Conservation (phyloP, 805 yeast species). For the Alloascoidea africana region DNA sequence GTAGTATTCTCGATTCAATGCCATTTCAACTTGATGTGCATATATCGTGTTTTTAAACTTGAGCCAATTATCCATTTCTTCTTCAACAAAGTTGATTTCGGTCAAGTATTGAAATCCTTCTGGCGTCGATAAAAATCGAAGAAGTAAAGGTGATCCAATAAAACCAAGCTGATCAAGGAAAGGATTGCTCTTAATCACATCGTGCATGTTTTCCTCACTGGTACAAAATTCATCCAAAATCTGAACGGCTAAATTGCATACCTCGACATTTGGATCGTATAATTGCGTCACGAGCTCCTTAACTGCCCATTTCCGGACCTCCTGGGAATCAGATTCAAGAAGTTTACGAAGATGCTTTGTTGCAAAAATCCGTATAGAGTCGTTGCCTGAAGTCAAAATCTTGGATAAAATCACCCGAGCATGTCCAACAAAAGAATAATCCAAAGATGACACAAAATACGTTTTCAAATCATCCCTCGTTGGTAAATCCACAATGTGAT, state of each 20-base stretch:
- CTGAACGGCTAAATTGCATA: conserved; percentile 40
- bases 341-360: conserved; percentile 35
- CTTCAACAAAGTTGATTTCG: conserved; percentile 41
- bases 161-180: conserved; percentile 36
- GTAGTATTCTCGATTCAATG: background rate
- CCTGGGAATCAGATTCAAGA: conserved; percentile 12
- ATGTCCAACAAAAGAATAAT: conserved; percentile 46
- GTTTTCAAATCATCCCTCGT: conserved; percentile 41
- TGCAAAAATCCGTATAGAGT: conserved; percentile 36
- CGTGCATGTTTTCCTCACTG: conserved; percentile 26
- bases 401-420: conserved; percentile 51
- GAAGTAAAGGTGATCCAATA: conserved; percentile 38
- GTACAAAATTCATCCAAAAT: conserved; percentile 37
- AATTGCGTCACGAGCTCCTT: conserved; percentile 47
- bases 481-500: conserved; percentile 46
- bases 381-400: conserved; percentile 40
- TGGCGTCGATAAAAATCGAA: conserved; percentile 48
- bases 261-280: conserved; percentile 46
- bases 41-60: conserved; percentile 19
- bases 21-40: conserved; percentile 1
- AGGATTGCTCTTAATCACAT: conserved; percentile 40
- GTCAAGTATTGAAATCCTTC: conserved; percentile 55
- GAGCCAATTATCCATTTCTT: conserved; percentile 58
- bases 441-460: conserved; percentile 44
- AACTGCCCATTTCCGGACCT: conserved; percentile 30